A percentile compares a stretch with the other conserved stretches of the same genome.
Conservation (phyloP, 2,329 filamentous ascomycete genomes). For the Aspergillus sp. region DNA sequence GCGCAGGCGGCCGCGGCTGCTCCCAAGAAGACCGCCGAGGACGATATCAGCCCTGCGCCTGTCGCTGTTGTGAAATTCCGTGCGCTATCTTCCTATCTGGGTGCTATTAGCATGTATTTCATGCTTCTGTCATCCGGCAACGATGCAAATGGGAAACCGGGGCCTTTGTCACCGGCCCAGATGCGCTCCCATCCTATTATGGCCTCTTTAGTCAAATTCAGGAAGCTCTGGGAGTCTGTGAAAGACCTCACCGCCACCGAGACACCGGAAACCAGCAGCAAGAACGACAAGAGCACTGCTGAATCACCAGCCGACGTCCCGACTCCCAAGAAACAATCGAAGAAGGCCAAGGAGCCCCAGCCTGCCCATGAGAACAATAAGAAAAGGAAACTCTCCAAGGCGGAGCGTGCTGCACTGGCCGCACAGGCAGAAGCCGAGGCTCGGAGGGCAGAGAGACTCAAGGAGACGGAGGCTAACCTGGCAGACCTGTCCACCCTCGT, state of each 20-base stretch:
- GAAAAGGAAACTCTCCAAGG: constrained; percentile 47
- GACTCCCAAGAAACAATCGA: constrained; percentile 22
- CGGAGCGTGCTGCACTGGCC: constrained; percentile 51
- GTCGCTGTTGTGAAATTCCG: constrained; percentile 72
- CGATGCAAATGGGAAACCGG: constrained; percentile 52
- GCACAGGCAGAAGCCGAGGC: constrained; percentile 56
- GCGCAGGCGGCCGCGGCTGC: constrained; percentile 57
- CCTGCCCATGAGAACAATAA: constrained; percentile 35
- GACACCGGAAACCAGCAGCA: constrained; percentile 24
- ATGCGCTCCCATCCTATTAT: constrained; percentile 89
- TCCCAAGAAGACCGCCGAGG: constrained; percentile 27
- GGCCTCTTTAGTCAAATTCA: constrained; percentile 75
- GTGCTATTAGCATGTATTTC: constrained; percentile 88
- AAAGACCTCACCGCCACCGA: constrained; percentile 61
- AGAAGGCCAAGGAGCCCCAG: constrained; percentile 37
- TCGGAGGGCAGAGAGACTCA: constrained; percentile 53
- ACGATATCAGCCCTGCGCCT: constrained; percentile 46
- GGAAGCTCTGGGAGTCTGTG: constrained; percentile 75
- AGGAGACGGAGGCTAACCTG: constrained; percentile 66
- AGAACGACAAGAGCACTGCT: constrained; percentile 20
- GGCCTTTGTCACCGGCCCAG: constrained; percentile 71
- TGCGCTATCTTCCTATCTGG: constrained; percentile 81
- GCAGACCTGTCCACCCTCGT: constrained; percentile 67
- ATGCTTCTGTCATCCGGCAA: constrained; percentile 81
- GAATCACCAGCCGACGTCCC: constrained; percentile 21